phyloP scores from a whole-genome alignment of 495 filamentous ascomycete species.

The Penicillium fimorum region DNA sequence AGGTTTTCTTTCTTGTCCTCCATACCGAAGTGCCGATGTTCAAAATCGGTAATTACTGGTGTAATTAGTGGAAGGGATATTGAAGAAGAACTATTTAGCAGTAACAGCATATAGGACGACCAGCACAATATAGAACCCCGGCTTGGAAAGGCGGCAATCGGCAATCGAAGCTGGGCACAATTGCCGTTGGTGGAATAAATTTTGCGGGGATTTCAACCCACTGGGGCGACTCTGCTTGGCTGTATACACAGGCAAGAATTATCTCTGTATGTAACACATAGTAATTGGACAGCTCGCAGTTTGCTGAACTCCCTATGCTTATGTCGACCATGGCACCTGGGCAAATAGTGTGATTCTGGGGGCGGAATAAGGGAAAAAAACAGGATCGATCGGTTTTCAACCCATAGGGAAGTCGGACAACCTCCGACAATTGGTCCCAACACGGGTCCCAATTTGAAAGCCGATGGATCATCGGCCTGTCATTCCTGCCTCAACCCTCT shows the following conservation, averaged over 20 bases:
- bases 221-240: background rate
- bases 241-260: background rate
- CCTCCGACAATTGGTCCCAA: background rate
- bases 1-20: background rate
- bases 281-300: background rate
- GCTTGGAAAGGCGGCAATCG: background rate
- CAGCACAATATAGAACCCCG: background rate
- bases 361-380: background rate
- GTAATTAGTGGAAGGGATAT: background rate
- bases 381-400: background rate
- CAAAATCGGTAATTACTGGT: background rate
- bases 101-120: background rate
- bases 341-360: background rate
- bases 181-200: background rate
- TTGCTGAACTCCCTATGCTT: background rate
- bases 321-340: background rate
- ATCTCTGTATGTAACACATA: background rate
- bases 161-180: background rate
- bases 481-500: background rate
- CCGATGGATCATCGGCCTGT: background rate
- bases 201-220: no score
- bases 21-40: background rate
- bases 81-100: background rate
- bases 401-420: background rate
- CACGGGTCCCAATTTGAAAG: background rate